Percentiles rank a stretch among this genome's conserved stretches.
Evolutionary conservation across 164 flowering plant genomes (phyloP).

Genomic region (Vitis rupestris): DNA sequence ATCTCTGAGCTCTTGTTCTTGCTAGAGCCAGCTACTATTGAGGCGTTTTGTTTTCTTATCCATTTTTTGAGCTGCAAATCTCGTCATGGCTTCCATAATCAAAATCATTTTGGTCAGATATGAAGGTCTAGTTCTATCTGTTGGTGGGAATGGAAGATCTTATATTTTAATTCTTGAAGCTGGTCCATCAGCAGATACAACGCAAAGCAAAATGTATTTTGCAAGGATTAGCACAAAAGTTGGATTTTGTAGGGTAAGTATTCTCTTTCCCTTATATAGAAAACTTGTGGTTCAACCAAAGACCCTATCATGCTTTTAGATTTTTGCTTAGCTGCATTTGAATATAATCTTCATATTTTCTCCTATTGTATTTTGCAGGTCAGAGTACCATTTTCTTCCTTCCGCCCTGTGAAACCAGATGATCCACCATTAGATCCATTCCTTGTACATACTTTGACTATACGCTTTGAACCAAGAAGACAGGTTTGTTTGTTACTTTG

Average conservation of each 20-base stretch:
- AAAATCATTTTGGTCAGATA: slow-evolving; percentile 43
- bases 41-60: not conserved
- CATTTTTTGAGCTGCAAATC: not conserved
- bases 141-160: slow-evolving; percentile 98
- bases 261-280: not conserved
- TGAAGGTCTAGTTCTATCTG: slow-evolving; percentile 87
- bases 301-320: not conserved
- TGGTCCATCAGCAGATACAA: slow-evolving; percentile 79
- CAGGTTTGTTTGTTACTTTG: slow-evolving; percentile 53
- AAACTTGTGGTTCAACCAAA: not conserved
- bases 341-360: not conserved
- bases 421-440: slow-evolving; percentile 97
- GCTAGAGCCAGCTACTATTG: not conserved
- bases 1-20: not conserved
- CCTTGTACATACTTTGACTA: slow-evolving; percentile 89
- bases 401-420: slow-evolving; percentile 88
- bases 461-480: slow-evolving; percentile 96
- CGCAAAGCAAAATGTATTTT: slow-evolving; percentile 89
- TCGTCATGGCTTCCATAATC: not conserved
- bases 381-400: slow-evolving; percentile 84
- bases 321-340: not conserved
- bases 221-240: slow-evolving; percentile 85
- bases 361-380: slow-evolving; percentile 46
- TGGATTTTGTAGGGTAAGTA: slow-evolving; percentile 89
- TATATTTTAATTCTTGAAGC: slow-evolving; percentile 87